Conservation (phyloP, 257 asterid species). For the Fraxinus americana region DNA sequence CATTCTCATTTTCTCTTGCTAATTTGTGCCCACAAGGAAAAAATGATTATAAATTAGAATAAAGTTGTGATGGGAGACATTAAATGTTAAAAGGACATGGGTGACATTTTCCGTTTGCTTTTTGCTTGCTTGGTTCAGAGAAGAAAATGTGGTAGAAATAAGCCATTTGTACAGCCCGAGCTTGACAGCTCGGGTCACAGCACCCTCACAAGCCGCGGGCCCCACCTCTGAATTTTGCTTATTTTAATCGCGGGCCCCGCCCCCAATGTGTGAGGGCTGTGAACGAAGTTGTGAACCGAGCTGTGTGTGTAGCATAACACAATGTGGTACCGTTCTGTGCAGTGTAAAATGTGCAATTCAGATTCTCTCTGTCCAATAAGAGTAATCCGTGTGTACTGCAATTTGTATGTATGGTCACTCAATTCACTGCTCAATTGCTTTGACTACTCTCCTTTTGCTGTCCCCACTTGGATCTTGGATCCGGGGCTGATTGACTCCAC, state of each 20-base stretch:
- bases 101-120: constrained; percentile 7
- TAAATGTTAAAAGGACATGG: background rate
- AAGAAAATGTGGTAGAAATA: constrained; percentile 26
- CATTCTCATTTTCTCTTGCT: too few relatives aligned
- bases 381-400: background rate
- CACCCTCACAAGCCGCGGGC: too few relatives aligned
- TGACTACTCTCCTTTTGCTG: background rate
- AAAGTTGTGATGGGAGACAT: background rate
- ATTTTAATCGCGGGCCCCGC: too few relatives aligned
- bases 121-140: constrained; percentile 21
- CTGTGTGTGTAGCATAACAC: too few relatives aligned
- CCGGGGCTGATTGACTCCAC: constrained; percentile 40
- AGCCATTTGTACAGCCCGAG: too few relatives aligned
- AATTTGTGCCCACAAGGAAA: background rate
- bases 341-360: constrained; percentile 14
- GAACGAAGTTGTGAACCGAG: too few relatives aligned
- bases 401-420: constrained; percentile 34
- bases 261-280: too few relatives aligned
- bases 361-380: constrained; percentile 1
- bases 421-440: background rate
- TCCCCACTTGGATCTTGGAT: constrained; percentile 32
- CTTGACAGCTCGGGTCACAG: too few relatives aligned
- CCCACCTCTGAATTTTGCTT: too few relatives aligned
- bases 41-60: too few relatives aligned
- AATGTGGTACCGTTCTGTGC: constrained; percentile 5